Base-by-base conservation (phyloP, 208 protist genomes). In the Crithidia acanthocephali region DNA sequence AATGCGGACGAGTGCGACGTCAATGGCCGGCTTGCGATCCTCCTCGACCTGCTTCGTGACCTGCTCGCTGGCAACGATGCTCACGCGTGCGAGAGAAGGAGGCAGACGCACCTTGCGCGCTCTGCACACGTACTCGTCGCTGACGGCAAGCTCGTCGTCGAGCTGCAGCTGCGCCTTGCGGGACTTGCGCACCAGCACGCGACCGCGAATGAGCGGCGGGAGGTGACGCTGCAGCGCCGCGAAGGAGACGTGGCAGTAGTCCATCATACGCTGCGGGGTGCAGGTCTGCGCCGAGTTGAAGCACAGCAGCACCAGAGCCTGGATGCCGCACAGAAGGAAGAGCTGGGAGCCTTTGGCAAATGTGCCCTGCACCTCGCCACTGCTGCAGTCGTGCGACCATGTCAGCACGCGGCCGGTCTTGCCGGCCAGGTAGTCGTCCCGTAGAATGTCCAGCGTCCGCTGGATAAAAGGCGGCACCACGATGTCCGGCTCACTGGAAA, bases 341-440 rank as follows among this genome's bases (percentile, higher is more conserved):
- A 79, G 68, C 30, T 86, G 76, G 11, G 72, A 42, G n/a, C 82
- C 81, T 28, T 86, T 79, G 11, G 72, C 61, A 70, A 94, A 94
- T 25, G 48, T 68, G 7, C 72, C 86, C 55, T 70, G 51, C 20
- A 96, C 56, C 52, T 91, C 88, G 7, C 84, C 89, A 60, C 75
- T 91, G 57, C 88, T 92, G 71, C 78, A 82, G 27, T 91, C 89
- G 74, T 95, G 88, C 2, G 86, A 90, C 91, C 93, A 97, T 5
- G 73, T 86, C 44, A 97, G 76, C 8, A 87, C 80, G 13, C 86
- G 79, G 27, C 80, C 78, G 2, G 60, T 75, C 44, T 89, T 93
- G 13, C 84, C 83, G 22, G 81, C 50, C 25, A 96, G 84, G 66
- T 94, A 94, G 18, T 80, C 79, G 10, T 77, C 63, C 18, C 78